Base-by-base conservation (phyloP, 1,139 yeast species). In the Scheffersomyces segobiensis region DNA sequence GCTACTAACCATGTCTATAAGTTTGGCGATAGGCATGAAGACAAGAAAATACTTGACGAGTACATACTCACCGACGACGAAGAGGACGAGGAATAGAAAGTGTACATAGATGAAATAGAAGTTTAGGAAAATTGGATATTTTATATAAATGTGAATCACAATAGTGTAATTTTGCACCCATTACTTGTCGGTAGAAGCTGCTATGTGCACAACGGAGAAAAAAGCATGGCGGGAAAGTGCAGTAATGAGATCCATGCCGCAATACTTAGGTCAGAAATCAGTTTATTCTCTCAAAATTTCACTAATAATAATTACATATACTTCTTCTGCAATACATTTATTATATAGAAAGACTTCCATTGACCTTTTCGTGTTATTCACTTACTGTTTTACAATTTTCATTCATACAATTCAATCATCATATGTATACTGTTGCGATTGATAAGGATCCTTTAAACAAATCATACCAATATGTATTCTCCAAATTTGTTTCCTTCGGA, bases 41-140 rank as follows among this genome's bases (percentile, higher is more conserved):
- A 32, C 17, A 32, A 32, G 53, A 32, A 55, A 22, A 57, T 65
- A n/a, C 64, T 88, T 53, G 75, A 83, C 49, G 89, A 87, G 69
- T 88, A 73, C 62, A 75, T 81, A 3, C 68, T 87, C 48, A 72
- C 76, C 1, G 85, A 81, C 52, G 82, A 77, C 53, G 80, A 76
- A 52, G 68, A 65, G 5, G 26, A 46, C 49, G 24, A 56, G 10
- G 12, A 20, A 21, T 6, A 48, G 18, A 19, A 32, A 32, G 17
- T 32, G 17, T 32, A 8, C 14, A 32, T 32, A 32, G 14, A 12
- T 10, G 42, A 10, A 32, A 32, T 32, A 24, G 5, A 24, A 24
- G 26, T 7, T 24, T 24, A 24, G 7, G 26, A 24, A 24, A 24
- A 5, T 24, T n/a, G n/a, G n/a, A n/a, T n/a, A n/a, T n/a, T n/a